Evolutionary conservation across 768 basidiomycete species (phyloP).

Genomic region (Suillus bovinus): DNA sequence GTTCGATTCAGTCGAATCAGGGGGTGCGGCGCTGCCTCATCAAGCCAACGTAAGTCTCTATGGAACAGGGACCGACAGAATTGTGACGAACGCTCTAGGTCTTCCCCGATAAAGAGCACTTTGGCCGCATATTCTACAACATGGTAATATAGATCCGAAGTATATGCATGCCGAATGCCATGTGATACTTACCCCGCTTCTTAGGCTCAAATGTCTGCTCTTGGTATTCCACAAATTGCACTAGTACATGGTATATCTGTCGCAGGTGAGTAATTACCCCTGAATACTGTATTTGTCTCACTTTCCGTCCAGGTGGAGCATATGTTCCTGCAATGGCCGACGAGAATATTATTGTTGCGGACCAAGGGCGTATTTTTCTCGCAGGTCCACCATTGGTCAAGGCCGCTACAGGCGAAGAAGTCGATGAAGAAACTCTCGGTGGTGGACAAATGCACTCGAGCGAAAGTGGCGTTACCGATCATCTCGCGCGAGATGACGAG

Average conservation of each 20-base stretch:
- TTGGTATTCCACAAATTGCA: constrained; percentile 89
- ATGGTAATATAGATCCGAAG: constrained; percentile 55
- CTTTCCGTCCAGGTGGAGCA: constrained; percentile 62
- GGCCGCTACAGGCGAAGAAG: constrained; percentile 90
- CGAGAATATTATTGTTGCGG: constrained; percentile 86
- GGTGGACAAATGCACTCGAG: constrained; percentile 90
- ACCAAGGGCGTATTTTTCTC: constrained; percentile 92
- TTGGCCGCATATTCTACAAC: constrained; percentile 96
- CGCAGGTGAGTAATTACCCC: constrained; percentile 51
- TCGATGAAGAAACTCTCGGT: constrained; percentile 91
- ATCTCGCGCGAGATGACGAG: constrained; percentile 82
- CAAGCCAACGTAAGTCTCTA: constrained; percentile 69
- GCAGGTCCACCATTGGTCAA: constrained; percentile 95
- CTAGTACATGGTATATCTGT: constrained; percentile 95
- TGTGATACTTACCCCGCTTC: constrained; percentile 14
- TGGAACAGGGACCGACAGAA: neutral
- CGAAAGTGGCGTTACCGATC: constrained; percentile 90
- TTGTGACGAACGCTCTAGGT: constrained; percentile 41
- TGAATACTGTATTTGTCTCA: constrained; percentile 4
- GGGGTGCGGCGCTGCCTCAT: constrained; percentile 89
- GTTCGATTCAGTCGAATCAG: constrained; percentile 74
- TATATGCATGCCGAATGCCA: constrained; percentile 1
- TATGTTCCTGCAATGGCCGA: constrained; percentile 98
- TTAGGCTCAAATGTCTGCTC: constrained; percentile 90
- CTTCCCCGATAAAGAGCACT: constrained; percentile 94